phyloP scores from a whole-genome alignment of 176 grass and related monocot species.

The Oryza longistaminata region DNA sequence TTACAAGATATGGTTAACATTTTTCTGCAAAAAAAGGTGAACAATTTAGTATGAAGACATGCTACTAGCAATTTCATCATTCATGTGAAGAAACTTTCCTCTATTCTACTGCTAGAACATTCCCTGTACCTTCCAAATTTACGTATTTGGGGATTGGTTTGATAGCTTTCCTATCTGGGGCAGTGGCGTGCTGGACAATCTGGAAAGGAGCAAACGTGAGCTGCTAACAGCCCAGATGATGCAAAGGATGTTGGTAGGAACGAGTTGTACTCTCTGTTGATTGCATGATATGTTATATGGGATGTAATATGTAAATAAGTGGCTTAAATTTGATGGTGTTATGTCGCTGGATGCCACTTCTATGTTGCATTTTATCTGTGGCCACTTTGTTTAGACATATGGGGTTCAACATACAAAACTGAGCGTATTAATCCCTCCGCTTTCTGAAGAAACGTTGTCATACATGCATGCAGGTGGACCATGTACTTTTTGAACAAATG shows the following conservation, averaged over 20 bases:
- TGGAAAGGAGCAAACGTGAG: no score
- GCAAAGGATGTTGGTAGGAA: no score
- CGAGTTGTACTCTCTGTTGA: no score
- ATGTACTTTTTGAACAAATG: not conserved
- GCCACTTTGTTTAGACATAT: not conserved
- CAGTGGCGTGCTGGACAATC: no score
- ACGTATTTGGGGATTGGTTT: not conserved
- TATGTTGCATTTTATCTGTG: not conserved
- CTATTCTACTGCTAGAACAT: not conserved
- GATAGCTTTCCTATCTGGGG: no score
- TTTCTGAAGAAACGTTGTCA: not conserved
- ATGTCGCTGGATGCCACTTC: not conserved
- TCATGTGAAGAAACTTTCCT: slow-evolving; percentile 10
- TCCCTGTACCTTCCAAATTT: not conserved
- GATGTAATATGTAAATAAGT: not conserved
- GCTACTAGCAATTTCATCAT: not conserved
- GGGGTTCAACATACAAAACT: not conserved
- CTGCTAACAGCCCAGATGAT: no score
- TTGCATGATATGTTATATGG: not conserved
- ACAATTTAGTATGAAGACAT: not conserved
- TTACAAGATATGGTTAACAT: not conserved
- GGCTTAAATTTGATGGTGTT: not conserved
- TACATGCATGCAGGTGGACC: not conserved
- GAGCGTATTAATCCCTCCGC: not conserved
- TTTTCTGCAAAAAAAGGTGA: not conserved